Evolutionary conservation across 1,139 yeast genomes (phyloP).

Genomic region (Kluyveromyces sp.): DNA sequence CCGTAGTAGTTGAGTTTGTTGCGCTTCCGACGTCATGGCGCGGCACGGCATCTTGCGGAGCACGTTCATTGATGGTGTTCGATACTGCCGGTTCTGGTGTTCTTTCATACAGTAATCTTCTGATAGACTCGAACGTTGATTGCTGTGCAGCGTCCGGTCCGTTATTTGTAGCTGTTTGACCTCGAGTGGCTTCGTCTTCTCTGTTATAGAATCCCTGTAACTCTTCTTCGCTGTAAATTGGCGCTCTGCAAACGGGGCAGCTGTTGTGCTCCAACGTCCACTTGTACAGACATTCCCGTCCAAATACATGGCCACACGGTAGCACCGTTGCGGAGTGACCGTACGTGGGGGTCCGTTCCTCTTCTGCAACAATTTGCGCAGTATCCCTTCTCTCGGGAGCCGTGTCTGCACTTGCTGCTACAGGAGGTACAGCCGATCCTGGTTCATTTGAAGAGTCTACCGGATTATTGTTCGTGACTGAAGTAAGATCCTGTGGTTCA

Average conservation of each 20-base stretch:
- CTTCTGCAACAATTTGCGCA: background rate
- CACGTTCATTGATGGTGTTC: slow-evolving; percentile 3
- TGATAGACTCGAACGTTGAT: slow-evolving; percentile 12
- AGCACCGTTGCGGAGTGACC: slow-evolving; percentile 59
- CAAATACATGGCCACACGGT: slow-evolving; percentile 80
- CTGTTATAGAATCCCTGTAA: slow-evolving; percentile 3
- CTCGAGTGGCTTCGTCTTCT: background rate
- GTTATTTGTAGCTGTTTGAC: background rate
- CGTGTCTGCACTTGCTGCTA: background rate
- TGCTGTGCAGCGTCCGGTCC: slow-evolving; percentile 2
- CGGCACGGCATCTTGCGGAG: background rate
- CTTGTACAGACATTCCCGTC: slow-evolving; percentile 61
- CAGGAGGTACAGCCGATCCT: no score
- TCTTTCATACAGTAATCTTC: slow-evolving; percentile 11
- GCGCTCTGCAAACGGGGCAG: slow-evolving; percentile 74
- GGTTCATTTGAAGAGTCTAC: no score
- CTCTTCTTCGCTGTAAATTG: slow-evolving; percentile 33
- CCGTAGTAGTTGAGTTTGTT: no score
- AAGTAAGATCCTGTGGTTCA: background rate
- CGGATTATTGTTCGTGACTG: no score
- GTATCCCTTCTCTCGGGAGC: background rate
- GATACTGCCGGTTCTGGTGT: slow-evolving; percentile 1
- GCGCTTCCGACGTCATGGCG: no score
- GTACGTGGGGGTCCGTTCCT: slow-evolving; percentile 31
- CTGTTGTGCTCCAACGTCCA: slow-evolving; percentile 67